These are phyloP conservation scores for Ilex aquifolium DNA, from an alignment of 257 asterid genomes.

Conservation along the genomic window DNA sequence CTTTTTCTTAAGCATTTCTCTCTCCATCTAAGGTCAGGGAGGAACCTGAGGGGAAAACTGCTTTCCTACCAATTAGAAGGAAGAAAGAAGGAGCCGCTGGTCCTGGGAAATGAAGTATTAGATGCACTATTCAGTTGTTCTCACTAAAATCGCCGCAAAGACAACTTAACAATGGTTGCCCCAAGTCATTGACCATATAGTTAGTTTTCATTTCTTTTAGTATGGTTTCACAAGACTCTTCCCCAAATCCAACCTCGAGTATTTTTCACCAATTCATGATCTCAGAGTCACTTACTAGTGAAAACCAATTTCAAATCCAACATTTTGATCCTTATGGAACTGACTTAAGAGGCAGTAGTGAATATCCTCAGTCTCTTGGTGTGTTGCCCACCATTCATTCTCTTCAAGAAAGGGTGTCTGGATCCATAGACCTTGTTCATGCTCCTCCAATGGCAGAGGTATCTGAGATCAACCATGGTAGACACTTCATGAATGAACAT, in stretches of 20 bases:
- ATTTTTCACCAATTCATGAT: conserved; percentile 53
- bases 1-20: too few relatives aligned
- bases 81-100: too few relatives aligned
- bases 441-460: conserved; percentile 31
- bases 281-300: conserved; percentile 36
- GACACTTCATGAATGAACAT: conserved; percentile 46
- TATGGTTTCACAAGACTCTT: conserved; percentile 67
- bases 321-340: conserved; percentile 36
- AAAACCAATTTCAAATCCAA: conserved; percentile 37
- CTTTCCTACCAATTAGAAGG: too few relatives aligned
- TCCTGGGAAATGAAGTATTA: too few relatives aligned
- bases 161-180: too few relatives aligned
- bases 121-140: too few relatives aligned
- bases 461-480: conserved; percentile 29
- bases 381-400: conserved; percentile 24
- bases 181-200: too few relatives aligned
- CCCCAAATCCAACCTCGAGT: conserved; percentile 48
- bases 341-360: conserved; percentile 16
- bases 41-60: too few relatives aligned
- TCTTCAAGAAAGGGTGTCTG: conserved; percentile 29
- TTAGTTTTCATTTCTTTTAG: not conserved
- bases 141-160: too few relatives aligned
- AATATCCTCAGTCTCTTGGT: conserved; percentile 29
- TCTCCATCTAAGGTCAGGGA: too few relatives aligned
- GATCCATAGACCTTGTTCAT: conserved; percentile 29